Percentiles rank a stretch among this genome's conserved stretches.
Conservation (phyloP, 345 rosid genomes). For the Eucalyptus albens region DNA sequence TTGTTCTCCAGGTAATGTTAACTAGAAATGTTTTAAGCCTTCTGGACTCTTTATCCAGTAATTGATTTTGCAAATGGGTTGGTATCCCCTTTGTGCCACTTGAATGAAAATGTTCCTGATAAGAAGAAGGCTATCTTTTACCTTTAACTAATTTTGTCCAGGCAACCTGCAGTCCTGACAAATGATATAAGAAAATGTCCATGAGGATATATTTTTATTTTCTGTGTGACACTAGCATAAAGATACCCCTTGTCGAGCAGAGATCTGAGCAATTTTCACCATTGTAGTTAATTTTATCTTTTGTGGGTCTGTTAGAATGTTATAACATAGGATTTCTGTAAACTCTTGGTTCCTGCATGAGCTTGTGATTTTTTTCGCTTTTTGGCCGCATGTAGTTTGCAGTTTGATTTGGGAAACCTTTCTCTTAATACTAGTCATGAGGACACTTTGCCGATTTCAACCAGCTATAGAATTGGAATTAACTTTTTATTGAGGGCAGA, state of each 20-base stretch:
- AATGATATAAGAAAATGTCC: background rate
- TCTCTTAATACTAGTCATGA: background rate
- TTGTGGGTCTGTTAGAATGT: background rate
- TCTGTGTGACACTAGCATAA: background rate
- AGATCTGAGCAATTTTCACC: background rate
- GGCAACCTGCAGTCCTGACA: background rate
- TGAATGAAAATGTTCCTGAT: background rate
- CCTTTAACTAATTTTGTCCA: background rate
- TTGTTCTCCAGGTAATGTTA: slow-evolving; percentile 69
- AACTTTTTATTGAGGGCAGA: background rate
- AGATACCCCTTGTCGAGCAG: background rate
- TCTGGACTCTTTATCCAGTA: background rate
- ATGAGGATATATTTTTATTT: background rate
- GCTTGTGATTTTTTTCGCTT: background rate
- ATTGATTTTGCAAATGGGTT: background rate
- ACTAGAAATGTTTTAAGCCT: background rate
- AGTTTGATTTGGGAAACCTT: background rate
- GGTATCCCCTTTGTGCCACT: background rate
- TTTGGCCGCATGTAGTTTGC: background rate
- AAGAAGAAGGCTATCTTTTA: background rate
- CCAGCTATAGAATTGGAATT: background rate
- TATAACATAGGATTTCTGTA: background rate
- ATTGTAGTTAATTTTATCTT: background rate
- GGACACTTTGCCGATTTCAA: background rate
- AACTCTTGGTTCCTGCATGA: background rate